These are phyloP conservation scores for Dipodascus geniculatus DNA, from an alignment of 805 yeast species.

Conservation along the genomic window DNA sequence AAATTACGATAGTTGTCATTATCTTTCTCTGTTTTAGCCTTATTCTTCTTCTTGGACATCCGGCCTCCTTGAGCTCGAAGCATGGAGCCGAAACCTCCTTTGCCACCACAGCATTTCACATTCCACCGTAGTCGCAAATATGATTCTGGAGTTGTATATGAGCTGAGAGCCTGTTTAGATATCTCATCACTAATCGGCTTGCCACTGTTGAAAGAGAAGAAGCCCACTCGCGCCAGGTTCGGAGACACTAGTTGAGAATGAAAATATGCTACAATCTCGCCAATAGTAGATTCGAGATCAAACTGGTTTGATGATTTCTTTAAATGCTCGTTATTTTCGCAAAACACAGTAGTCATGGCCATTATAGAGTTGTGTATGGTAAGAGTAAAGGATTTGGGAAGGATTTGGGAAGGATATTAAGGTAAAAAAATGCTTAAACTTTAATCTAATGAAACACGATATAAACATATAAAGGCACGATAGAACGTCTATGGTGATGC, in stretches of 20 bases:
- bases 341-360: neutral
- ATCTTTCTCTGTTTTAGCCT: constrained; percentile 13
- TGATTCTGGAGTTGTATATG: neutral
- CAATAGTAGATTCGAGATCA: neutral
- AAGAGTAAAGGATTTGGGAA: neutral
- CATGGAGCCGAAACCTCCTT: constrained; percentile 39
- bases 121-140: constrained; percentile 10
- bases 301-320: neutral
- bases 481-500: neutral
- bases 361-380: neutral
- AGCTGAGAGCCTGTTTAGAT: neutral
- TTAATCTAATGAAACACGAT: neutral
- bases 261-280: neutral
- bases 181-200: neutral
- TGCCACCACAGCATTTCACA: constrained; percentile 36
- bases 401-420: no score
- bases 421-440: neutral
- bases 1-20: constrained; percentile 29
- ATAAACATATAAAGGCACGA: neutral
- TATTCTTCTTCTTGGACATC: constrained; percentile 22
- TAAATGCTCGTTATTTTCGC: neutral
- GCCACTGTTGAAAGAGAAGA: neutral
- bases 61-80: constrained; percentile 31
- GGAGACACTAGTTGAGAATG: neutral
- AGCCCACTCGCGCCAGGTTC: neutral